Evolutionary conservation across 371 early-diverging fungal species (phyloP).

Genomic region (Mortierella sp.): DNA sequence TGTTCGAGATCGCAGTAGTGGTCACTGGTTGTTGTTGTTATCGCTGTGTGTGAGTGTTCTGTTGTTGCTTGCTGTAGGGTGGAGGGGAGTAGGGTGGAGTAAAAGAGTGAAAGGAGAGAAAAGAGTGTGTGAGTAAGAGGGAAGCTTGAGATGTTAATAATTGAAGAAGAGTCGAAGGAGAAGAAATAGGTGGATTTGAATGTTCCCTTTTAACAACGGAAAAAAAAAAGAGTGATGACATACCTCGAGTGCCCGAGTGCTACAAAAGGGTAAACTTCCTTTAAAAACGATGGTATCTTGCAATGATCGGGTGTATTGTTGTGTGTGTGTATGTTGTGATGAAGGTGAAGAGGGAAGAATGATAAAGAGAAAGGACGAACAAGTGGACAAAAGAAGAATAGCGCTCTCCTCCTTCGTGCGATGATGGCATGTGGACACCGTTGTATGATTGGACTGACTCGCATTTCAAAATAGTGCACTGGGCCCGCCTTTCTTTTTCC

Average conservation of each 20-base stretch:
- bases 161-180: background rate
- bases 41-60: background rate
- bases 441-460: background rate
- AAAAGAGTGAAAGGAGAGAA: background rate
- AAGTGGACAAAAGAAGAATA: background rate
- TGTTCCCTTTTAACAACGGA: background rate
- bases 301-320: background rate
- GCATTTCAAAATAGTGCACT: background rate
- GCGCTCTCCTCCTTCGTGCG: background rate
- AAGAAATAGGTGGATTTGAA: background rate
- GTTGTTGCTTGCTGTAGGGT: background rate
- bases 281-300: background rate
- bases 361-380: background rate
- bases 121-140: background rate
- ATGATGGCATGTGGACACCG: conserved; percentile 8
- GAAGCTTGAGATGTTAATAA: background rate
- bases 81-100: background rate
- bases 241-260: background rate
- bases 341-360: background rate
- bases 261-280: background rate
- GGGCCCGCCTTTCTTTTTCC: background rate
- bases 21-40: background rate
- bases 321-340: too few species aligned
- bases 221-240: background rate
- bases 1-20: too few species aligned